These are phyloP conservation scores for Claviceps cyperi DNA, from an alignment of 2,329 filamentous ascomycete species.

Conservation along the genomic window DNA sequence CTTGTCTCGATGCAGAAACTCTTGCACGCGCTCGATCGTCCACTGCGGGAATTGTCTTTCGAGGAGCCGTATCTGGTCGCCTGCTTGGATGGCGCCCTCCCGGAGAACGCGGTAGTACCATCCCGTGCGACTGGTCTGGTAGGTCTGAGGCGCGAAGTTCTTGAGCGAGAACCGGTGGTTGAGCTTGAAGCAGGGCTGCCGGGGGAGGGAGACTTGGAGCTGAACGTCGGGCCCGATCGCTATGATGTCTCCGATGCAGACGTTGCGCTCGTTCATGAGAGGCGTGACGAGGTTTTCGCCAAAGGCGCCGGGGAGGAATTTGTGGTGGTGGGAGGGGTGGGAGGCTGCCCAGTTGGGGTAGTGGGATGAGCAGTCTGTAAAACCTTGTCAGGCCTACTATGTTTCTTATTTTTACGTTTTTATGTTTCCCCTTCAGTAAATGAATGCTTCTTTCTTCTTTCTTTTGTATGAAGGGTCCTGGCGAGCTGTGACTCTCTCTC, in stretches of 20 bases:
- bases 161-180: constrained; percentile 52
- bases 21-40: constrained; percentile 49
- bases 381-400: too few species aligned
- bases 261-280: constrained; percentile 46
- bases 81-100: constrained; percentile 37
- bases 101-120: constrained; percentile 51
- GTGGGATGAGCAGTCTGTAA: constrained; percentile 40
- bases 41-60: constrained; percentile 41
- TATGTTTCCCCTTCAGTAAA: too few species aligned
- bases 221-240: constrained; percentile 34
- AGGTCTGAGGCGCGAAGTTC: constrained; percentile 45
- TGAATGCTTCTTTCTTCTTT: too few species aligned
- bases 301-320: constrained; percentile 44
- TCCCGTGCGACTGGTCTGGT: constrained; percentile 42
- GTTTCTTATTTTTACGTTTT: too few species aligned
- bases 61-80: constrained; percentile 41
- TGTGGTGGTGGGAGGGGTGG: constrained; percentile 33
- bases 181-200: constrained; percentile 50
- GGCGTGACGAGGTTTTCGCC: constrained; percentile 49
- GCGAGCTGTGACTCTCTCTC: too few species aligned
- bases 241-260: constrained; percentile 50
- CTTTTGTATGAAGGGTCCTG: too few species aligned
- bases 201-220: constrained; percentile 45
- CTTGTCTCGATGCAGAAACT: constrained; percentile 43
- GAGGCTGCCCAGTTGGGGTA: constrained; percentile 40